These are phyloP conservation scores for Alternaria longipes DNA, from an alignment of 2,329 filamentous ascomycete species.

Conservation along the genomic window DNA sequence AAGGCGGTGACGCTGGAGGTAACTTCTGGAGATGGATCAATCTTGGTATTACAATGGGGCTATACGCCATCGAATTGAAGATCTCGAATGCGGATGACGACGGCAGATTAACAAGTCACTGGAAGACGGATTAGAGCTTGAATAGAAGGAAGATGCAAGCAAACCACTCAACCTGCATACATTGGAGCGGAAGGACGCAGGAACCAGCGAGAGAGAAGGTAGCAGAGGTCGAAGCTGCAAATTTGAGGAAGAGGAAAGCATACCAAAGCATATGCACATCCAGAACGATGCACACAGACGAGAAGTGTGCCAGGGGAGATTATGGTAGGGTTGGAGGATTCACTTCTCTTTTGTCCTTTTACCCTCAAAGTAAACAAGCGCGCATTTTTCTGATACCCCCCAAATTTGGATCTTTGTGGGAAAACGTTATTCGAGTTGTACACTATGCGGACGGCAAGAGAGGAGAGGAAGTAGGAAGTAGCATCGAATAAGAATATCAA, in stretches of 20 bases:
- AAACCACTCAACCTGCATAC: background rate
- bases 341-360: slow-evolving; percentile 1
- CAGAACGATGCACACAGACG: background rate
- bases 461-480: background rate
- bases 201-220: background rate
- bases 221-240: background rate
- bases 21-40: slow-evolving; percentile 96
- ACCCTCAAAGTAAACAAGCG: slow-evolving; percentile 13
- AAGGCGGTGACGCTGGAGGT: slow-evolving; percentile 82
- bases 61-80: slow-evolving; percentile 91
- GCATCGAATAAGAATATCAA: background rate
- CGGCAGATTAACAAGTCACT: slow-evolving; percentile 76
- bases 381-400: slow-evolving; percentile 39
- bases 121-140: slow-evolving; percentile 81
- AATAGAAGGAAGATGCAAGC: background rate
- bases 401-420: slow-evolving; percentile 30
- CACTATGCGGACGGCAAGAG: background rate
- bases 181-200: background rate
- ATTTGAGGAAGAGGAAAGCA: background rate
- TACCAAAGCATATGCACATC: background rate
- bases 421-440: slow-evolving; percentile 1
- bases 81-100: slow-evolving; percentile 85
- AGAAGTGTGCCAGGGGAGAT: background rate
- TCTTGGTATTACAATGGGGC: slow-evolving; percentile 82
- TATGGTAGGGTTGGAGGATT: background rate